A percentile compares a stretch with the other conserved stretches of the same genome.
phyloP scores from a whole-genome alignment of 1,139 yeast genomes.

The Candida sp. region DNA sequence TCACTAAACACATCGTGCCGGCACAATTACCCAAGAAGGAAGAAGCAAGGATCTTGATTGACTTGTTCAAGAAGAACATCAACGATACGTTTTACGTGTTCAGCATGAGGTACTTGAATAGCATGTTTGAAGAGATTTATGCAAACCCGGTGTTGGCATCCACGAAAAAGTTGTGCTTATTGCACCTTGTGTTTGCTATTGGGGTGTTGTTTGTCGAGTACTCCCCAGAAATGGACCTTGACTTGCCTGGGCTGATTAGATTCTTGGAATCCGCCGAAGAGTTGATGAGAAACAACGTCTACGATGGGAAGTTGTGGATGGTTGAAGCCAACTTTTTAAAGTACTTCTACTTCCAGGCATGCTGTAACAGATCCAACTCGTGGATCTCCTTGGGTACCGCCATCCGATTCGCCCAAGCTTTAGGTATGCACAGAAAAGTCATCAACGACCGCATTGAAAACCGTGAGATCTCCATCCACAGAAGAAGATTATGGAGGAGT shows the following conservation, averaged over 20 bases:
- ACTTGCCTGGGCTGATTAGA: conserved; percentile 18
- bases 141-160: conserved; percentile 18
- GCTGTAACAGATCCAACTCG: conserved; percentile 40
- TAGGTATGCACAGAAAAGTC: conserved; percentile 67
- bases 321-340: conserved; percentile 41
- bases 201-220: conserved; percentile 33
- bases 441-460: conserved; percentile 39
- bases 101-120: conserved; percentile 28
- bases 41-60: conserved; percentile 30
- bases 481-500: conserved; percentile 44
- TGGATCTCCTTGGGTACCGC: conserved; percentile 46
- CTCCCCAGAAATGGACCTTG: conserved; percentile 18
- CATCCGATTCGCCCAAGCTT: conserved; percentile 60
- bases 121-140: conserved; percentile 27
- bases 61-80: conserved; percentile 33
- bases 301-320: conserved; percentile 45
- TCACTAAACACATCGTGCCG: conserved; percentile 21
- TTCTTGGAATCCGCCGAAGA: conserved; percentile 36
- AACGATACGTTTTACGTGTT: conserved; percentile 39
- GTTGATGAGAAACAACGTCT: conserved; percentile 28
- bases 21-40: conserved; percentile 24
- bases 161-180: conserved; percentile 18
- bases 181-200: conserved; percentile 42
- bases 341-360: conserved; percentile 39
- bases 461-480: conserved; percentile 27